Base-by-base conservation (phyloP, 805 yeast species). In the Pichia eremophila region DNA sequence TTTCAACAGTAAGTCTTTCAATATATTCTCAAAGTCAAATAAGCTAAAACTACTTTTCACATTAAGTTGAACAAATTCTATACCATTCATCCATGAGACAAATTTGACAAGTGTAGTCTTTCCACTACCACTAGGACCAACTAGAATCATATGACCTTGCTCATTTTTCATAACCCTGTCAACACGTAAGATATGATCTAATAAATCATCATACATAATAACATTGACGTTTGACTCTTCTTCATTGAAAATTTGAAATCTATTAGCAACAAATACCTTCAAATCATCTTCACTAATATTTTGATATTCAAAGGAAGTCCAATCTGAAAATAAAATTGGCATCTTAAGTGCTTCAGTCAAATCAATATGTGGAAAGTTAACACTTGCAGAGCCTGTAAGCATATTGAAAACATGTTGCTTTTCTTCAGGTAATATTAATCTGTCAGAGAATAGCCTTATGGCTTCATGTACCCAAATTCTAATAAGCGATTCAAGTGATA, bases 1-100 rank as follows among this genome's bases (percentile, higher is more conserved):
- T 35, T 70, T 57, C 34, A 65, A 63, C 5, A 91, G 66, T 0
- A 85, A 60, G 0, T 65, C 67, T 47, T 85, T 72, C 47, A 91
- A 60, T 4, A 79, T 77, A 0, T 63, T 57, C 50, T 88, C 95
- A 63, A 91, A 90, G 44, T 88, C 85, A 0, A 54, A 55, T 17
- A 85, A 66, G 0, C 74, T 63, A 56, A 78, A 90, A 9, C 66
- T 68, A 8, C 75, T 62, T 27, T 74, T 72, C 0, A 84, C 83
- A 37, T 67, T 68, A 35, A 91, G 70, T 51, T 81, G 85, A 18
- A 72, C 65, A 0, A 80, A 71, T 28, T 69, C 73, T 18, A 86
- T 59, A 0, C 96, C 96, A 60, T 85, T 85, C 66, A 89, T 77
- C 98, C 98, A 91, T 0, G 95, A 79, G 5, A 86, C 96, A 71